Evolutionary conservation across 805 yeast species (phyloP).

Genomic region (Komagataella phaffii): DNA sequence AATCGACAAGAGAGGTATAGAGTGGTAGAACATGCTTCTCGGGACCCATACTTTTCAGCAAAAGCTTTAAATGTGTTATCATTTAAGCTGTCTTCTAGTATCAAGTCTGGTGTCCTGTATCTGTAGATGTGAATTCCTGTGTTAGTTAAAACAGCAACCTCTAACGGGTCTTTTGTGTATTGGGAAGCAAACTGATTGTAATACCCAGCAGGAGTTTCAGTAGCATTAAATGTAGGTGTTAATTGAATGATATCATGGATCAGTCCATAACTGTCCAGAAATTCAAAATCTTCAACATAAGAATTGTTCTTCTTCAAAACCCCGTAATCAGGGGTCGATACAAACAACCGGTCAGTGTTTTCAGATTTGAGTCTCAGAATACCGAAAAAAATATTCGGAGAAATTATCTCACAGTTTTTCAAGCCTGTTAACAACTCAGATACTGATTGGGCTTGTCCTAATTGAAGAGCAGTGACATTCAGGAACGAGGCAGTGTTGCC

Average conservation of each 20-base stretch:
- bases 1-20: conserved; percentile 71
- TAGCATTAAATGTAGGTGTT: conserved; percentile 58
- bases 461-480: conserved; percentile 15
- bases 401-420: conserved; percentile 43
- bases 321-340: conserved; percentile 79
- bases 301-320: conserved; percentile 58
- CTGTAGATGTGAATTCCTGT: conserved; percentile 66
- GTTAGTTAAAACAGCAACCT: conserved; percentile 73
- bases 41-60: conserved; percentile 67
- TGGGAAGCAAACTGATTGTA: conserved; percentile 83
- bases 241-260: conserved; percentile 66
- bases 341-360: conserved; percentile 37
- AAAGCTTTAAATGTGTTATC: conserved; percentile 57
- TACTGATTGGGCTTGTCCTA: conserved; percentile 42
- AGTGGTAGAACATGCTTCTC: conserved; percentile 85
- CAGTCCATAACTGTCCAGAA: conserved; percentile 38
- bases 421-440: conserved; percentile 43
- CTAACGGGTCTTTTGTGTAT: conserved; percentile 50
- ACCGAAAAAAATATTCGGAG: conserved; percentile 81
- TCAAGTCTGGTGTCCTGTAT: conserved; percentile 68
- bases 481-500: neutral
- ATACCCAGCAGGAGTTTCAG: conserved; percentile 67
- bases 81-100: conserved; percentile 51
- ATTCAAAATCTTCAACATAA: conserved; percentile 72
- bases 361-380: conserved; percentile 26